Evolutionary conservation across 352 stramenopile genomes (phyloP).

Genomic region (Pythium brachiatum): DNA sequence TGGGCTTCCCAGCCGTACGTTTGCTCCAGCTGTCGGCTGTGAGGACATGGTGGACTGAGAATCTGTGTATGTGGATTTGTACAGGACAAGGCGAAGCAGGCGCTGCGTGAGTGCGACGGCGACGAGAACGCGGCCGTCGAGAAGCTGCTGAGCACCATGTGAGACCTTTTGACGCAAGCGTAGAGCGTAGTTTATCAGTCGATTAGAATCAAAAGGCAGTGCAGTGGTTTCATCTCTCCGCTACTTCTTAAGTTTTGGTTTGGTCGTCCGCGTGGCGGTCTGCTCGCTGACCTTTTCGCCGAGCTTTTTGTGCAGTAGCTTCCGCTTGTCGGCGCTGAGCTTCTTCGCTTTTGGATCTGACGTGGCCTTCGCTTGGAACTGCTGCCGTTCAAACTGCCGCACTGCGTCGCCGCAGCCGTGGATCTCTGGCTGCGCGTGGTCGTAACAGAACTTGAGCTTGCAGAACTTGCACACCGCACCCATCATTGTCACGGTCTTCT

Average conservation of each 20-base stretch:
- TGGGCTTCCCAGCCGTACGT: constrained; percentile 79
- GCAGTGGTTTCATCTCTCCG: constrained; percentile 1
- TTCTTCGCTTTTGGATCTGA: constrained; percentile 29
- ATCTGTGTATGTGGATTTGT: constrained; percentile 1
- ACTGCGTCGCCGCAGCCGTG: constrained; percentile 78
- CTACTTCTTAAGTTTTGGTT: constrained; percentile 38
- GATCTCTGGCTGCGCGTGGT: constrained; percentile 66
- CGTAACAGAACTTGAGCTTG: constrained; percentile 85
- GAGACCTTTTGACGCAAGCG: constrained; percentile 9
- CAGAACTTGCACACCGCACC: constrained; percentile 79
- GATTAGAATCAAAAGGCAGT: not conserved
- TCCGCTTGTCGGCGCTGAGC: constrained; percentile 52
- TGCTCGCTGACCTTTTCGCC: constrained; percentile 58
- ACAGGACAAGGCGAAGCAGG: constrained; percentile 67
- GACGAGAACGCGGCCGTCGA: constrained; percentile 90
- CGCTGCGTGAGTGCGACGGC: constrained; percentile 61
- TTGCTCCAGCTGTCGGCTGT: not conserved
- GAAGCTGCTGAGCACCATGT: constrained; percentile 73
- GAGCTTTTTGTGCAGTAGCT: constrained; percentile 71
- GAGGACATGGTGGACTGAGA: not conserved
- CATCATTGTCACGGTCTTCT: constrained; percentile 56
- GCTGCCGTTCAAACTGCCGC: constrained; percentile 48
- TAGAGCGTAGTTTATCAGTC: constrained; percentile 3
- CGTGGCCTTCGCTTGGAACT: constrained; percentile 45
- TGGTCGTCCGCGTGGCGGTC: constrained; percentile 40